Conservation (phyloP, 257 asterid genomes). For the Solanum etuberosum region DNA sequence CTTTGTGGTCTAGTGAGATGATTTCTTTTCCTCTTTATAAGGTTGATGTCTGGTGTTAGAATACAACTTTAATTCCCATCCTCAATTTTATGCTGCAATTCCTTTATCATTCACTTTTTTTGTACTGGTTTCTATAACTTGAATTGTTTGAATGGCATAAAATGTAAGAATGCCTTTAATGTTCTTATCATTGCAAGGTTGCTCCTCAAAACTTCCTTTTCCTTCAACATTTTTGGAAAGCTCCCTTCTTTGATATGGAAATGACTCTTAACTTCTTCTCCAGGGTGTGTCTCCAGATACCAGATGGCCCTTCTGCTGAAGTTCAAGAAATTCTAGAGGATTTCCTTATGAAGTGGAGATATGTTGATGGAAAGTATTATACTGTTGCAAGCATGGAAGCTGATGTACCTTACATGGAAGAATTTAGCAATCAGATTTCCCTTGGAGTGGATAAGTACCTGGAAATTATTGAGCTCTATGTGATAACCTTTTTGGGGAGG, state of each 20-base stretch:
- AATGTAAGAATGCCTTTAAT: neutral
- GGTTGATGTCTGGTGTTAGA: neutral
- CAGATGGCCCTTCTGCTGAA: conserved; percentile 31
- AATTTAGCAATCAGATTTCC: conserved; percentile 20
- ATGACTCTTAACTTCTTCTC: conserved; percentile 1
- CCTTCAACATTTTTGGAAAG: neutral
- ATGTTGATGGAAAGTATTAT: conserved; percentile 31
- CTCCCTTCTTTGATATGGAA: neutral
- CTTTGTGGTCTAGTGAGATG: neutral
- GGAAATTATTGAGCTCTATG: conserved; percentile 72
- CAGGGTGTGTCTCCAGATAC: conserved; percentile 60
- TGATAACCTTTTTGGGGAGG: conserved; percentile 42
- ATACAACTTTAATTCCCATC: neutral
- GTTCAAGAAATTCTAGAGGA: conserved; percentile 60
- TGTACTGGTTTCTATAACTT: neutral
- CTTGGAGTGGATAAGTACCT: conserved; percentile 47
- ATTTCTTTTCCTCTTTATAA: neutral
- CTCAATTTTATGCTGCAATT: neutral
- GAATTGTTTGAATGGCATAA: neutral
- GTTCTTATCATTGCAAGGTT: neutral
- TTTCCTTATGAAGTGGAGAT: conserved; percentile 53
- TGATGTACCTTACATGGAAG: neutral
- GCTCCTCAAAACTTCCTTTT: neutral
- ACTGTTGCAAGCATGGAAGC: conserved; percentile 5
- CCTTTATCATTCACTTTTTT: neutral